Evolutionary conservation across 2,329 filamentous ascomycete species (phyloP).

Genomic region (Apiospora koreana): DNA sequence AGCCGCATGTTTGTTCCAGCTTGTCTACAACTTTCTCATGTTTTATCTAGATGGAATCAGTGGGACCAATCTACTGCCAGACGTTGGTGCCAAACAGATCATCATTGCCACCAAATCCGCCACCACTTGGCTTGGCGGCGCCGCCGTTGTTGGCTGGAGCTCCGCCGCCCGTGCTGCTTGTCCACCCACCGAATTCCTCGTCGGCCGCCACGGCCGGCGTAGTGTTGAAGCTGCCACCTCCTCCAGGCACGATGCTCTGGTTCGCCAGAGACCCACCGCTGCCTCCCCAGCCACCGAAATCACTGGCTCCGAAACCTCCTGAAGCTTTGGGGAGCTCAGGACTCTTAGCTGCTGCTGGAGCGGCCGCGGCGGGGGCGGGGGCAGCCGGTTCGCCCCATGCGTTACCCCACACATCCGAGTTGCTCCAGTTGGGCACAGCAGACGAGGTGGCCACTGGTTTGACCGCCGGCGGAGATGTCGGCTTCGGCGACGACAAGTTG

Average conservation of each 20-base stretch:
- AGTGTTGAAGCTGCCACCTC: conserved; percentile 64
- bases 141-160: conserved; percentile 35
- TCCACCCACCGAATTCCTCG: conserved; percentile 96
- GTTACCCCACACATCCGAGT: conserved; percentile 83
- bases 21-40: background rate
- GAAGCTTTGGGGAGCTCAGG: conserved; percentile 45
- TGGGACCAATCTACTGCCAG: conserved; percentile 65
- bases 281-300: conserved; percentile 61
- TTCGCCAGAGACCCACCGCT: conserved; percentile 51
- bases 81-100: conserved; percentile 90
- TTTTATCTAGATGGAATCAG: conserved; percentile 12
- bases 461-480: conserved; percentile 41
- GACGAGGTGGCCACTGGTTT: conserved; percentile 39
- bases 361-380: conserved; percentile 42
- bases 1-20: conserved; percentile 3
- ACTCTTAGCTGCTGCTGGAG: conserved; percentile 60
- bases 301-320: conserved; percentile 50
- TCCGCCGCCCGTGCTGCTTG: conserved; percentile 62
- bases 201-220: conserved; percentile 77
- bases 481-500: conserved; percentile 65
- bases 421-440: conserved; percentile 36
- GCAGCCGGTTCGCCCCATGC: conserved; percentile 74
- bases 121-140: conserved; percentile 56
- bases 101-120: conserved; percentile 62
- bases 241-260: conserved; percentile 62